phyloP scores from a whole-genome alignment of 2,329 filamentous ascomycete species.

The Ophiosphaerella herpotricha region DNA sequence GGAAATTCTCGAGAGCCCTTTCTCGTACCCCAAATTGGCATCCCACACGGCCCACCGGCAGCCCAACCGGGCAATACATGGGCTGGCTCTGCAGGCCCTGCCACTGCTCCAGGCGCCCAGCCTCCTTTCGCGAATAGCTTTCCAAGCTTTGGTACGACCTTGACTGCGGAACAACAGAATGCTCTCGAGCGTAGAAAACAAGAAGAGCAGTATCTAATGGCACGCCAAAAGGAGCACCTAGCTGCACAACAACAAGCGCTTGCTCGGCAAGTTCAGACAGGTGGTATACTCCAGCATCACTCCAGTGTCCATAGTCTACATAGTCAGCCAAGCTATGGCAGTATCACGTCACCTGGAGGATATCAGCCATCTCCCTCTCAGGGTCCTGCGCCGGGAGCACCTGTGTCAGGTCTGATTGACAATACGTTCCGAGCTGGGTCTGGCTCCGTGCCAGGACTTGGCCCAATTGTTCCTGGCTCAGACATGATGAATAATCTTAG shows the following conservation, averaged over 20 bases:
- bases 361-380: conserved; percentile 66
- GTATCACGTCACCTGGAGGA: conserved; percentile 83
- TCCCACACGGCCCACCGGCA: conserved; percentile 79
- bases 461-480: conserved; percentile 51
- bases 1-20: conserved; percentile 98
- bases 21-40: conserved; percentile 94
- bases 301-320: conserved; percentile 95
- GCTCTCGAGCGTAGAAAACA: conserved; percentile 95
- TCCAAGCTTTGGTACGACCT: conserved; percentile 91
- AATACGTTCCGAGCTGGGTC: conserved; percentile 50
- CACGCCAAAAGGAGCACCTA: conserved; percentile 90
- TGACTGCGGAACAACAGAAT: conserved; percentile 98
- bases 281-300: conserved; percentile 79
- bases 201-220: conserved; percentile 96
- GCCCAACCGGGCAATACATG: conserved; percentile 52
- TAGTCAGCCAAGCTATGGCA: conserved; percentile 95
- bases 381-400: conserved; percentile 50
- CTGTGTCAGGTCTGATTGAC: conserved; percentile 72
- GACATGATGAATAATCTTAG: conserved; percentile 55
- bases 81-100: conserved; percentile 46
- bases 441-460: conserved; percentile 46
- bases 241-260: conserved; percentile 81
- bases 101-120: conserved; percentile 54
- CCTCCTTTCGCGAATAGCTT: conserved; percentile 93
- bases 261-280: conserved; percentile 69